A percentile compares a stretch with the other conserved stretches of the same genome.
phyloP scores from a whole-genome alignment of 2,329 filamentous ascomycete species.

The Neurospora crassa region DNA sequence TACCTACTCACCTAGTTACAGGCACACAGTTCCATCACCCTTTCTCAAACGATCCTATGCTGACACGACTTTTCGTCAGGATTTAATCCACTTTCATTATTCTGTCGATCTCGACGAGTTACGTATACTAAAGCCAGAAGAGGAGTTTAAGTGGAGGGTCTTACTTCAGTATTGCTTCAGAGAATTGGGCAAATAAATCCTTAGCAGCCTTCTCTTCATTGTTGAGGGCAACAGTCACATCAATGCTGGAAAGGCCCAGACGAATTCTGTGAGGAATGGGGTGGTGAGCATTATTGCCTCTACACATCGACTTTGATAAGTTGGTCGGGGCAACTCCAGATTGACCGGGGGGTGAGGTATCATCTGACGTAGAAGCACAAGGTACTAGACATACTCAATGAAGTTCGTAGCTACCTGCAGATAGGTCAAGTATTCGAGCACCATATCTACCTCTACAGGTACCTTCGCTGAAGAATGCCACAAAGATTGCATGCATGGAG shows the following conservation, averaged over 20 bases:
- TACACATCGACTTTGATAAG: background rate
- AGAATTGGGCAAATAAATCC: too few species aligned
- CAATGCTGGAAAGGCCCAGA: slow-evolving; percentile 1
- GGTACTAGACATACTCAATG: too few species aligned
- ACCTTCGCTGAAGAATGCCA: too few species aligned
- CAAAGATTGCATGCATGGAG: too few species aligned
- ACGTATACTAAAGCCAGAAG: background rate
- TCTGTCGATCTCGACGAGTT: background rate
- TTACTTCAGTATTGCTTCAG: background rate
- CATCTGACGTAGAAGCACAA: background rate
- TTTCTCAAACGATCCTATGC: background rate
- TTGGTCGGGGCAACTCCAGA: background rate
- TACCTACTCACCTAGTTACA: too few species aligned
- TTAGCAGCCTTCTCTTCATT: too few species aligned
- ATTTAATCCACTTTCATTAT: slow-evolving; percentile 1
- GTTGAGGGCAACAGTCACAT: background rate
- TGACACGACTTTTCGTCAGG: background rate
- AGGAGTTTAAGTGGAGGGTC: slow-evolving; percentile 1
- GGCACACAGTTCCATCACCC: background rate
- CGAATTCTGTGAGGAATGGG: background rate
- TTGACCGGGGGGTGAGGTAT: background rate
- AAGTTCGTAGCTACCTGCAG: too few species aligned
- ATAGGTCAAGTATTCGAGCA: too few species aligned
- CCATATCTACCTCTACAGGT: too few species aligned
- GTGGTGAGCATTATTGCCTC: background rate